A percentile compares a stretch with the other conserved stretches of the same genome.
These are phyloP conservation scores for Vararia minispora DNA, from an alignment of 768 basidiomycete species.

Conservation along the genomic window DNA sequence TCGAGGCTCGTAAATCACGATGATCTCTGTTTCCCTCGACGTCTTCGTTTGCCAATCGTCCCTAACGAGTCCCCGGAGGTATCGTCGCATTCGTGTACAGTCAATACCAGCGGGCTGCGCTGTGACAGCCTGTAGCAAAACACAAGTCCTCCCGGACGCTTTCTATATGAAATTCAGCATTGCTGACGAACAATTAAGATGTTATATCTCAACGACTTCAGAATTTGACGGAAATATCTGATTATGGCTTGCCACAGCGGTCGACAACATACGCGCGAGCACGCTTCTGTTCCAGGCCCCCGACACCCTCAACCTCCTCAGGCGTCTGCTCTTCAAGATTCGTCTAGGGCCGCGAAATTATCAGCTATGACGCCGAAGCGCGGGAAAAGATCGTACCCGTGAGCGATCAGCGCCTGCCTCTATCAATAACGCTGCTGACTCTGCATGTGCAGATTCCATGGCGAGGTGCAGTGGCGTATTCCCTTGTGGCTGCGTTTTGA, in stretches of 20 bases:
- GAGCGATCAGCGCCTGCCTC: slow-evolving; percentile 92
- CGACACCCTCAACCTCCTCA: slow-evolving; percentile 83
- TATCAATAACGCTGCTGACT: slow-evolving; percentile 82
- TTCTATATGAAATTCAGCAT: too few relatives aligned
- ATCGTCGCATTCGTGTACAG: too few relatives aligned
- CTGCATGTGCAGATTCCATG: slow-evolving; percentile 92
- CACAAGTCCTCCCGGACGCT: too few relatives aligned
- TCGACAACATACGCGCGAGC: slow-evolving; percentile 69
- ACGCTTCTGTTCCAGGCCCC: slow-evolving; percentile 78
- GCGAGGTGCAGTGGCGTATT: slow-evolving; percentile 96
- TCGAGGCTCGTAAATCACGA: too few relatives aligned
- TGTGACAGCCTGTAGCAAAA: too few relatives aligned
- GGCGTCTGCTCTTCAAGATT: slow-evolving; percentile 82
- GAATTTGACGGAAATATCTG: too few relatives aligned
- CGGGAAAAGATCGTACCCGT: slow-evolving; percentile 41
- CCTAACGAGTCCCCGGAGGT: too few relatives aligned
- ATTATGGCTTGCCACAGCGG: slow-evolving; percentile 50
- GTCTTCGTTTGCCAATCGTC: too few relatives aligned
- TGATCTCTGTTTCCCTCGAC: too few relatives aligned
- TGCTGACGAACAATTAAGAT: too few relatives aligned
- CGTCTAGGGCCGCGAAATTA: slow-evolving; percentile 30
- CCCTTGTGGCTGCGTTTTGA: slow-evolving; percentile 31
- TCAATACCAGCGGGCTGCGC: too few relatives aligned
- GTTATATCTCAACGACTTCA: too few relatives aligned
- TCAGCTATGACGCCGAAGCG: slow-evolving; percentile 5